phyloP scores from a whole-genome alignment of 2,329 filamentous ascomycete species.

The Claviceps paspali region DNA sequence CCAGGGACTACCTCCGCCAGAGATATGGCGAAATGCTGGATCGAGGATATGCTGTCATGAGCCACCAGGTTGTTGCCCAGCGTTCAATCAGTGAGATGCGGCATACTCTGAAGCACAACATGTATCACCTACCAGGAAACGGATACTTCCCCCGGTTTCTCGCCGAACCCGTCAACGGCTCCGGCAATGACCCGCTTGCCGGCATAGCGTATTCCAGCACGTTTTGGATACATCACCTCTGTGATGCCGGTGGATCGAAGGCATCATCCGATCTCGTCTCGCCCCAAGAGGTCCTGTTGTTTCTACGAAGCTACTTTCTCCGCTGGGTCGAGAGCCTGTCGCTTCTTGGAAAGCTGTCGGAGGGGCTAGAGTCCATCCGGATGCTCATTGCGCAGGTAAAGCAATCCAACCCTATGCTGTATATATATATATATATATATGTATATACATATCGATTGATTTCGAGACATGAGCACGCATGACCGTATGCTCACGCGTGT shows the following conservation, averaged over 20 bases:
- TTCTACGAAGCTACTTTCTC: conserved; percentile 8
- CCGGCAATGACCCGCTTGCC: conserved; percentile 8
- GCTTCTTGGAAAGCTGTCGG: conserved; percentile 6
- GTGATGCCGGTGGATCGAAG: conserved; percentile 1
- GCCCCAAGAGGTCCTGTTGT: conserved; percentile 10
- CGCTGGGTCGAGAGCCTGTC: conserved; percentile 9
- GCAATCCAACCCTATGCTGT: neutral
- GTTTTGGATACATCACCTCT: conserved; percentile 20
- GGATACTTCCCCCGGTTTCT: conserved; percentile 12
- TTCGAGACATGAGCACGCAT: neutral
- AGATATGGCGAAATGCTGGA: conserved; percentile 14
- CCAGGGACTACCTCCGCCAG: conserved; percentile 23
- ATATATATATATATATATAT: too few relatives aligned
- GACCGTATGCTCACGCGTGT: neutral
- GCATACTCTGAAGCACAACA: conserved; percentile 18
- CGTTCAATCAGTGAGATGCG: conserved; percentile 19
- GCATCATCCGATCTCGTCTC: conserved; percentile 5
- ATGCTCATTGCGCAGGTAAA: conserved; percentile 5
- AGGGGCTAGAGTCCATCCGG: conserved; percentile 4
- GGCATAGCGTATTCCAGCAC: conserved; percentile 14
- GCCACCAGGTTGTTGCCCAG: conserved; percentile 18
- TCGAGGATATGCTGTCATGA: conserved; percentile 10
- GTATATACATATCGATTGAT: too few relatives aligned
- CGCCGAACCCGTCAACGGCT: conserved; percentile 3
- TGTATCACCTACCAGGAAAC: conserved; percentile 16